A percentile compares a stretch with the other conserved stretches of the same genome.
Conservation (phyloP, 495 filamentous ascomycete genomes). For the Podospora sp. region DNA sequence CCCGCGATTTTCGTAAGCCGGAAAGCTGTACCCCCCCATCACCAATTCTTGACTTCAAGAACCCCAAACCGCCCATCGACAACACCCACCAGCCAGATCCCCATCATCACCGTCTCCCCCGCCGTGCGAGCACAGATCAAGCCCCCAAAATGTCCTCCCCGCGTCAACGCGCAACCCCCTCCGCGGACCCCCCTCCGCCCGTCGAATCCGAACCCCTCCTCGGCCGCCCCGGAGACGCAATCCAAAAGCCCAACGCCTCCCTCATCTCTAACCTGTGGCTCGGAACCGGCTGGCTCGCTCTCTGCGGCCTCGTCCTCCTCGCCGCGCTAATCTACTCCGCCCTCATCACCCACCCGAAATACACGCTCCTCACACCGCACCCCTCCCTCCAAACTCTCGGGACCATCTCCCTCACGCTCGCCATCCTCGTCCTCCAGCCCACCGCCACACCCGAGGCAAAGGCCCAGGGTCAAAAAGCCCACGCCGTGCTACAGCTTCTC, state of each 20-base stretch:
- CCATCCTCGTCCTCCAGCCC: constrained; percentile 84
- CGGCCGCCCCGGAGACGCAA: constrained; percentile 70
- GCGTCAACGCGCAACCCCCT: neutral
- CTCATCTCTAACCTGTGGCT: constrained; percentile 74
- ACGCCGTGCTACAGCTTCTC: constrained; percentile 66
- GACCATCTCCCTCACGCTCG: constrained; percentile 72
- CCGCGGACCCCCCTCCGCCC: constrained; percentile 11
- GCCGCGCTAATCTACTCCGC: constrained; percentile 71
- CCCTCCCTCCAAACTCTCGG: constrained; percentile 82
- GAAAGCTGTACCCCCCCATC: neutral
- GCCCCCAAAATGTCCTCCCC: neutral
- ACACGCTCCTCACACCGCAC: constrained; percentile 81
- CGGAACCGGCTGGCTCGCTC: constrained; percentile 52
- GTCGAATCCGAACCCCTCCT: constrained; percentile 77
- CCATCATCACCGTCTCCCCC: neutral
- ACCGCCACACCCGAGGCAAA: constrained; percentile 79
- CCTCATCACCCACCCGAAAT: constrained; percentile 63
- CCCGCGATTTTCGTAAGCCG: neutral
- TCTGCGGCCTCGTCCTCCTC: constrained; percentile 57
- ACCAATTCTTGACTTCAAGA: neutral
- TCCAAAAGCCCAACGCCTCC: constrained; percentile 62
- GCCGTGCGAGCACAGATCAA: neutral
- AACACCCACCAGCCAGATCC: neutral
- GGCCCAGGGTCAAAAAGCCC: constrained; percentile 65
- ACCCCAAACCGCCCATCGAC: neutral